Percentiles rank a stretch among this genome's conserved stretches.
These are phyloP conservation scores for Rugosomyces carneus DNA, from an alignment of 1,284 basidiomycete species.

Conservation along the genomic window DNA sequence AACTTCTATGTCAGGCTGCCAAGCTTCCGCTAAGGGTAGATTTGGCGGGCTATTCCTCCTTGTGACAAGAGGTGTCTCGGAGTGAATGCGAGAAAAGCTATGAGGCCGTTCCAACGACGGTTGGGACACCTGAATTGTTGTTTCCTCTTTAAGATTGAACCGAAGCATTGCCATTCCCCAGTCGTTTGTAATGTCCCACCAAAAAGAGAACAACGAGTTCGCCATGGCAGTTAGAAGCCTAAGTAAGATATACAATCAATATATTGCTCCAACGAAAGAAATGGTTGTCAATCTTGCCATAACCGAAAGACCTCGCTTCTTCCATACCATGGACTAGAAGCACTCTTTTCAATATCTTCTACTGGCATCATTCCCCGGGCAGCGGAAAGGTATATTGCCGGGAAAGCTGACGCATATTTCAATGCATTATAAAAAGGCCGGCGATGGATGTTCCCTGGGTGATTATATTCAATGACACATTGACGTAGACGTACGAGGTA, in stretches of 20 bases:
- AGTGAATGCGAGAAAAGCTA: constrained; percentile 42
- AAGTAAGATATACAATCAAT: constrained; percentile 3
- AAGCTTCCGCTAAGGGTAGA: constrained; percentile 20
- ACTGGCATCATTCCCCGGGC: constrained; percentile 67
- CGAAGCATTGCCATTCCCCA: constrained; percentile 88
- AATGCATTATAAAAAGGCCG: constrained; percentile 89
- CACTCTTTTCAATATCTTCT: constrained; percentile 43
- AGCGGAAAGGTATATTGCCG: constrained; percentile 93
- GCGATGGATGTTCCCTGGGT: constrained; percentile 57
- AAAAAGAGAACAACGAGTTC: constrained; percentile 95
- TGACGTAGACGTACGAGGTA: constrained; percentile 91
- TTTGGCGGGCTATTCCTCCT: constrained; percentile 17
- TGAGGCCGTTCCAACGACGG: constrained; percentile 34
- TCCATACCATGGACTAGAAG: constrained; percentile 60
- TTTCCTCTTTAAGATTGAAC: constrained; percentile 7
- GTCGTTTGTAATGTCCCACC: constrained; percentile 99
- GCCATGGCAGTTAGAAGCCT: constrained; percentile 84
- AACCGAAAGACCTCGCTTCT: constrained; percentile 77
- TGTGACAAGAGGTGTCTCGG: constrained; percentile 23
- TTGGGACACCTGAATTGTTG: constrained; percentile 19
- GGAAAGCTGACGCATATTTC: constrained; percentile 96
- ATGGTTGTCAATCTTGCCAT: constrained; percentile 49
- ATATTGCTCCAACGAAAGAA: constrained; percentile 3
- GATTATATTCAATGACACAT: constrained; percentile 83
- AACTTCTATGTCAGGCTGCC: constrained; percentile 5